Percentiles rank a stretch among this genome's conserved stretches.
phyloP scores from a whole-genome alignment of 1,284 basidiomycete genomes.

The Trichosporon ovoides region DNA sequence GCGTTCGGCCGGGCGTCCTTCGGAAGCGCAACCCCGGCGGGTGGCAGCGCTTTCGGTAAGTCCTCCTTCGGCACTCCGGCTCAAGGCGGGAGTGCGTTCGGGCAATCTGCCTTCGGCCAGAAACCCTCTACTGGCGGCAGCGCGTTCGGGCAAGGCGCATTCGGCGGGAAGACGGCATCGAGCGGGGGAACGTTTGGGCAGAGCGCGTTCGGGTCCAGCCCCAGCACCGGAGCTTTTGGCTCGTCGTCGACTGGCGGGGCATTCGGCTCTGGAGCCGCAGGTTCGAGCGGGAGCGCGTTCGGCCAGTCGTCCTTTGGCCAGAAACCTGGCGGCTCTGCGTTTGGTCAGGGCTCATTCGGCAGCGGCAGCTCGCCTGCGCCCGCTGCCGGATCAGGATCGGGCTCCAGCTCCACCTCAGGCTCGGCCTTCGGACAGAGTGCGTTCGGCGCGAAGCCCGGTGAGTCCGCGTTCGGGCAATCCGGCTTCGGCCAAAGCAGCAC shows the following conservation, averaged over 20 bases:
- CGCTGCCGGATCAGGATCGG: not conserved
- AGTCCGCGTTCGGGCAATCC: slow-evolving; percentile 9
- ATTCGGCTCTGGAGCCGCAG: slow-evolving; percentile 7
- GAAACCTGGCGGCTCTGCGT: slow-evolving; percentile 5
- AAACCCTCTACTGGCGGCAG: slow-evolving; percentile 2
- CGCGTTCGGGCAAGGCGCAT: slow-evolving; percentile 12
- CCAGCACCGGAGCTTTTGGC: not conserved
- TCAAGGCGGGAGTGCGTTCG: slow-evolving; percentile 9
- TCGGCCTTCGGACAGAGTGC: slow-evolving; percentile 14
- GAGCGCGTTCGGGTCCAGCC: slow-evolving; percentile 11
- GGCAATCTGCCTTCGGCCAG: slow-evolving; percentile 12
- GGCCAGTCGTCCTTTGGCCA: slow-evolving; percentile 13
- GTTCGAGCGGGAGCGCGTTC: slow-evolving; percentile 5
- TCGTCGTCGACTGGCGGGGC: not conserved
- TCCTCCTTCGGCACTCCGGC: slow-evolving; percentile 12
- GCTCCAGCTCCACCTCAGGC: not conserved
- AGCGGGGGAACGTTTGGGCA: slow-evolving; percentile 5
- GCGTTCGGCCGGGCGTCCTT: slow-evolving; percentile 5
- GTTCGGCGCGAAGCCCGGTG: slow-evolving; percentile 10
- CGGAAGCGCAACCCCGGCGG: not conserved
- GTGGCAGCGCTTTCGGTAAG: not conserved
- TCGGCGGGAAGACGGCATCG: not conserved
- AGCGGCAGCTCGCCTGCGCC: slow-evolving; percentile 29
- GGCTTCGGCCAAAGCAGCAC: slow-evolving; percentile 4
- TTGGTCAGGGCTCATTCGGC: slow-evolving; percentile 18